Evolutionary conservation across 2,329 filamentous ascomycete species (phyloP).

Genomic region (Dactylellina leptospora): DNA sequence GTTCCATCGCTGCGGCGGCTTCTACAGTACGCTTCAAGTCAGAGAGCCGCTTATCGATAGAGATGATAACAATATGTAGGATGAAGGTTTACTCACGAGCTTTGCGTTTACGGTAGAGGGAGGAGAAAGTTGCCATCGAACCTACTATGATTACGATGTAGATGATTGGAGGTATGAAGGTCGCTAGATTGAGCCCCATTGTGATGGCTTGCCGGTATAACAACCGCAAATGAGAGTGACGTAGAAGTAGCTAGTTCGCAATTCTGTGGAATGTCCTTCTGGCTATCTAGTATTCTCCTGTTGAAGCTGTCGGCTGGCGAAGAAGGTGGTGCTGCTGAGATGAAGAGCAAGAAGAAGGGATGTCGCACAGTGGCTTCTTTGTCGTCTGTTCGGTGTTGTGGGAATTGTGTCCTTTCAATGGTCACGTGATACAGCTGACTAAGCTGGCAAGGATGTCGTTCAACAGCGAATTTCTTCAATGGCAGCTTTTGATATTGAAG

Average conservation of each 20-base stretch:
- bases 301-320: too few species aligned
- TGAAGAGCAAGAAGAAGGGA: slow-evolving; percentile 14
- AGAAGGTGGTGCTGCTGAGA: too few species aligned
- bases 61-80: too few species aligned
- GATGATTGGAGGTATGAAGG: slow-evolving; percentile 71
- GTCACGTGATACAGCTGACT: slow-evolving; percentile 28
- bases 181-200: slow-evolving; percentile 40
- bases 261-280: background rate
- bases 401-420: slow-evolving; percentile 53
- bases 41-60: slow-evolving; percentile 41
- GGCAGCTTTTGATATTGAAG: background rate
- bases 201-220: too few species aligned
- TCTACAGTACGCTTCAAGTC: slow-evolving; percentile 62
- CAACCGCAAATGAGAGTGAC: too few species aligned
- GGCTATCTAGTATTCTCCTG: too few species aligned
- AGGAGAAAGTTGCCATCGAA: slow-evolving; percentile 89
- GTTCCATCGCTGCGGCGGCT: slow-evolving; percentile 83
- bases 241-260: slow-evolving; percentile 4
- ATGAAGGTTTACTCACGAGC: slow-evolving; percentile 75
- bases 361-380: slow-evolving; percentile 27
- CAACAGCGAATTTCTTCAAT: background rate
- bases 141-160: slow-evolving; percentile 88
- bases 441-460: slow-evolving; percentile 21
- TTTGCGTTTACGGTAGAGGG: slow-evolving; percentile 91
- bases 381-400: slow-evolving; percentile 24